Conservation (phyloP, 1,284 basidiomycete genomes). For the Ceratobasidium sp. region DNA sequence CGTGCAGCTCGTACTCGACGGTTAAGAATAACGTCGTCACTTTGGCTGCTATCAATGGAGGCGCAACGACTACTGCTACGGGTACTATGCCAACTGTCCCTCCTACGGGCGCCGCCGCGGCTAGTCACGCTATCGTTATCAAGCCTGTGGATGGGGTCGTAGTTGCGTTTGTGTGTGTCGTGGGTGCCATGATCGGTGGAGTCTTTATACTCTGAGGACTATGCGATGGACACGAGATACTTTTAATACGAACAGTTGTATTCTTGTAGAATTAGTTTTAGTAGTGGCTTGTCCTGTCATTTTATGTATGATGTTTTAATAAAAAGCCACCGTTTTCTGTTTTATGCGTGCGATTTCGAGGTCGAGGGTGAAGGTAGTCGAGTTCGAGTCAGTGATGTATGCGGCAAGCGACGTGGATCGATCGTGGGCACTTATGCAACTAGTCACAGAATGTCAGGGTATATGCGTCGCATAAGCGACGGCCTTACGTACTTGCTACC, state of each 20-base stretch:
- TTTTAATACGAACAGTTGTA: background rate
- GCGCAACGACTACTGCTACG: background rate
- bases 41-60: background rate
- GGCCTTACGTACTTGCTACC: too few species aligned
- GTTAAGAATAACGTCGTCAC: constrained; percentile 19
- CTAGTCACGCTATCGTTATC: background rate
- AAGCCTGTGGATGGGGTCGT: background rate
- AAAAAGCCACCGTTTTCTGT: background rate
- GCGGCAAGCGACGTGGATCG: too few species aligned
- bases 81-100: background rate
- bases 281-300: background rate
- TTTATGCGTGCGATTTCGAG: background rate
- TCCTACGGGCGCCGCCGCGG: background rate
- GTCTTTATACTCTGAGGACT: background rate
- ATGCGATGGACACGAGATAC: background rate
- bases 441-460: too few species aligned
- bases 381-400: background rate
- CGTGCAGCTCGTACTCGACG: constrained; percentile 10
- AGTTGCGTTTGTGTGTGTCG: constrained; percentile 1
- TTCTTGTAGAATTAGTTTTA: background rate
- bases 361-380: background rate
- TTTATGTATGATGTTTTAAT: background rate
- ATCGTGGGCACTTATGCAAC: too few species aligned
- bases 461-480: too few species aligned
- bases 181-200: constrained; percentile 17